Conservation (phyloP, 495 filamentous ascomycete genomes). For the Penicillium paxilli region DNA sequence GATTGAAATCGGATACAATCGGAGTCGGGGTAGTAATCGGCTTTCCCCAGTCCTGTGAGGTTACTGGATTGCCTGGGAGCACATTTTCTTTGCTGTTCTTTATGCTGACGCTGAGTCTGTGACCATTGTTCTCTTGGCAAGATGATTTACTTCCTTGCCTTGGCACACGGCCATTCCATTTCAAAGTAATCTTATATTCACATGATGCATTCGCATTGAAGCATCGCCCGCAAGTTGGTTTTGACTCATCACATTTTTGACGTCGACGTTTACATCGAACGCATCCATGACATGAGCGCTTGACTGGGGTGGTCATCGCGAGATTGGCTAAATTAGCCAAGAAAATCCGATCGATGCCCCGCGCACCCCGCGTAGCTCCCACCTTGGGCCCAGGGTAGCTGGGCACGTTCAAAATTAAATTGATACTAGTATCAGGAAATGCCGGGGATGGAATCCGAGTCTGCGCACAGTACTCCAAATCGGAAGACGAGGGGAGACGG, state of each 20-base stretch:
- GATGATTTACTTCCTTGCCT: slow-evolving; percentile 4
- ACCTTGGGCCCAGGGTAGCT: no score
- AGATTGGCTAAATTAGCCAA: not conserved
- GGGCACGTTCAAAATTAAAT: no score
- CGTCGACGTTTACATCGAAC: slow-evolving; percentile 16
- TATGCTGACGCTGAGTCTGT: no score
- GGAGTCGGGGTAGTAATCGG: not conserved
- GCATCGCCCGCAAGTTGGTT: slow-evolving; percentile 13
- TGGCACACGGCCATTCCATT: slow-evolving; percentile 19
- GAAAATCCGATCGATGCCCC: not conserved
- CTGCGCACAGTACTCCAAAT: no score
- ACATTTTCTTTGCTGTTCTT: not conserved
- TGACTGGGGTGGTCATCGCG: not conserved
- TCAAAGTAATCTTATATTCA: slow-evolving; percentile 12
- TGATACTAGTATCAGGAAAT: no score
- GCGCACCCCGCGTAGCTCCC: slow-evolving; percentile 1
- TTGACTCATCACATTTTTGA: slow-evolving; percentile 19
- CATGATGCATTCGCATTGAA: slow-evolving; percentile 7
- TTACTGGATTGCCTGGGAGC: not conserved
- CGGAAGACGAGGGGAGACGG: not conserved
- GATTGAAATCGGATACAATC: not conserved
- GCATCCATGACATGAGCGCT: slow-evolving; percentile 15
- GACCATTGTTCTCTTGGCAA: not conserved
- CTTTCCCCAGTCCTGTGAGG: not conserved
- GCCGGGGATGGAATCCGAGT: no score